Percentiles rank a stretch among this genome's conserved stretches.
Evolutionary conservation across 2,329 filamentous ascomycete species (phyloP).

Genomic region (Sphaerulina musiva): DNA sequence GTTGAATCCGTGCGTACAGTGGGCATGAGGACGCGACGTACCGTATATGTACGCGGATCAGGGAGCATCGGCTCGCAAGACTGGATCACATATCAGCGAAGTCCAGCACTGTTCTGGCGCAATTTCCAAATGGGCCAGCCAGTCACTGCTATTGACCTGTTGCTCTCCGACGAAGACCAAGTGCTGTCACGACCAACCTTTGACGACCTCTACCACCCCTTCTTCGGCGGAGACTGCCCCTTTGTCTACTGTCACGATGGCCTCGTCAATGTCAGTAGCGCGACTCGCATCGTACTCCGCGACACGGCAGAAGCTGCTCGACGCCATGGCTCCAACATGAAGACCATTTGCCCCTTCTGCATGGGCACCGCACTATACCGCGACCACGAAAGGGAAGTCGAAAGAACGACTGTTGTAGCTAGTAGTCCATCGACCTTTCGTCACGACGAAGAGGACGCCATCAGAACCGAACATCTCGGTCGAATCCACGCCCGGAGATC

Average conservation of each 20-base stretch:
- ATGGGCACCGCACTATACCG: conserved; percentile 2
- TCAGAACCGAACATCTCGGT: background rate
- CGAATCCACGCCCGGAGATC: background rate
- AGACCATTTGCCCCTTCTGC: conserved; percentile 8
- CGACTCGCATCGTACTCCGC: background rate
- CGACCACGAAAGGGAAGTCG: background rate
- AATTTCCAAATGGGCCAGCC: background rate
- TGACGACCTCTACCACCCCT: background rate
- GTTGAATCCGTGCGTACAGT: background rate
- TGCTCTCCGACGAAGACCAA: background rate
- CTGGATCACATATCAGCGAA: background rate
- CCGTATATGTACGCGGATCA: background rate
- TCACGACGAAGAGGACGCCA: background rate
- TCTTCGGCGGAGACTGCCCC: conserved; percentile 2
- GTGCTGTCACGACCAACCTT: background rate
- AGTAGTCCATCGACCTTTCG: too few relatives aligned
- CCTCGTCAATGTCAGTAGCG: background rate
- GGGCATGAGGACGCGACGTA: background rate
- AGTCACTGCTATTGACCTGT: background rate
- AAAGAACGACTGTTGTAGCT: background rate
- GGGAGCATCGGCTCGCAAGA: background rate
- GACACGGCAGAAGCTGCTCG: background rate
- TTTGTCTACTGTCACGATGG: background rate
- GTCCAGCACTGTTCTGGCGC: background rate
- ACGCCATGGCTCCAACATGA: background rate